Evolutionary conservation across 208 protist species (phyloP).

Genomic region (Leishmania guyanensis): DNA sequence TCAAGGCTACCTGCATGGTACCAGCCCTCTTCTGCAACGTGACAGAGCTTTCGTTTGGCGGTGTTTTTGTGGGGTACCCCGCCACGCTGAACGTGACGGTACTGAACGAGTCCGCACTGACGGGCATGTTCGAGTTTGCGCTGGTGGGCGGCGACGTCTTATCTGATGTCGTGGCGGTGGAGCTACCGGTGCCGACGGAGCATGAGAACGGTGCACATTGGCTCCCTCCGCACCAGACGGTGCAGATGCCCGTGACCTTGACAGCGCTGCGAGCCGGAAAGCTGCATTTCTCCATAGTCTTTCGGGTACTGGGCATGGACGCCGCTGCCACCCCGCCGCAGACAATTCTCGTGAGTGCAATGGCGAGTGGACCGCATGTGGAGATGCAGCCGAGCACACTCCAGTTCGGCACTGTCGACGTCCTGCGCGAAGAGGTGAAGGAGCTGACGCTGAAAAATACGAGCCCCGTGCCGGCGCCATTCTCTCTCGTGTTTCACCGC

Average conservation of each 20-base stretch:
- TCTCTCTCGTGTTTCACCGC: slow-evolving; percentile 33
- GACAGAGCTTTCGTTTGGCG: slow-evolving; percentile 84
- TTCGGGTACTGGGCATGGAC: slow-evolving; percentile 78
- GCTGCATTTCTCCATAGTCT: slow-evolving; percentile 77
- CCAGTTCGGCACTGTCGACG: slow-evolving; percentile 71
- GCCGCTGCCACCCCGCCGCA: slow-evolving; percentile 33
- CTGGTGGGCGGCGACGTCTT: slow-evolving; percentile 59
- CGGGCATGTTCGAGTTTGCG: slow-evolving; percentile 92
- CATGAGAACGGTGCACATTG: slow-evolving; percentile 28
- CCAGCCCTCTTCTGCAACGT: slow-evolving; percentile 73
- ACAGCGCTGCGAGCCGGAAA: slow-evolving; percentile 72
- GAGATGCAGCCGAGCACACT: slow-evolving; percentile 52
- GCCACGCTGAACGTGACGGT: slow-evolving; percentile 90
- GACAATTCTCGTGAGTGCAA: slow-evolving; percentile 70
- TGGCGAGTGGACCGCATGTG: slow-evolving; percentile 77
- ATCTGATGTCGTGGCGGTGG: slow-evolving; percentile 28
- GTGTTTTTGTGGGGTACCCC: slow-evolving; percentile 90
- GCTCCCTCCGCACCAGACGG: slow-evolving; percentile 42
- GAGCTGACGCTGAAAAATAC: slow-evolving; percentile 77
- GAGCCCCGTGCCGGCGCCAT: slow-evolving; percentile 79
- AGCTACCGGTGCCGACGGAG: slow-evolving; percentile 31
- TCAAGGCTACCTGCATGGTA: slow-evolving; percentile 87
- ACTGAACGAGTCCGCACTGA: slow-evolving; percentile 89
- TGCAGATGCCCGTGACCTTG: slow-evolving; percentile 80
- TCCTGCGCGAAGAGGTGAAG: slow-evolving; percentile 54